Evolutionary conservation across 495 filamentous ascomycete species (phyloP), one percentile per base, ranked within the genome.

Genomic region (Neurospora tetrasperma): DNA sequence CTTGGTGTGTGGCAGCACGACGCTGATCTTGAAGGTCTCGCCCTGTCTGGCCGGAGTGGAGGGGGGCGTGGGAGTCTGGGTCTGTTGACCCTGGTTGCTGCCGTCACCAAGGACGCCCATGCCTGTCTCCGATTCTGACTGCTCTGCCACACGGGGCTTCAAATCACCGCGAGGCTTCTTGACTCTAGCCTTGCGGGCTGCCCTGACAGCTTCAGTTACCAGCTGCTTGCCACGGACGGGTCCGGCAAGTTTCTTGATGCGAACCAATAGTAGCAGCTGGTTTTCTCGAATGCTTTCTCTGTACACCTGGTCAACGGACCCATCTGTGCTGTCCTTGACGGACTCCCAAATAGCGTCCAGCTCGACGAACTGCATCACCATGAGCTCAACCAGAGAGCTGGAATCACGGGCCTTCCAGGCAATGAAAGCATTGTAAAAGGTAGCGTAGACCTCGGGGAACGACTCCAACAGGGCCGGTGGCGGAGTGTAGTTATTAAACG

Each of bases 361-460:
- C 79, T 97, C 95, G 41, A 97, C 91, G 79, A 97, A 98, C 79
- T 97, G 94, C 66, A 94, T 90, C 35, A 98, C 86, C 96, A 99
- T 98, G 70, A 95, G 93, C 74, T 96, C 92, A 72, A 98, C 91
- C 42, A 99, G 82, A 5, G 93, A 91, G 66, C 89, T 91, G 1
- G 95, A 96, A 80, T 99, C 96, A 71, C 94, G 89, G 10, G 93
- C 88, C 80, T 98, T 97, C 96, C 96, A 99, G 11, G 94, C 91
- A 75, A 94, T 91, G 80, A 99, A 97, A 20, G 95, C 94, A 41
- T 93, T 94, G 77, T 92, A 90, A 79, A 97, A 99, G 2, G 93
- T 88, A 69, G 90, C 88, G 79, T 97, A 94, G 0, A 88, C 87
- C 71, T 91, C 88, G 16, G 88, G 87, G 8, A 94, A 83, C 10